Base-by-base conservation (phyloP, 106 monocot species). In the Dioscorea alata region DNA sequence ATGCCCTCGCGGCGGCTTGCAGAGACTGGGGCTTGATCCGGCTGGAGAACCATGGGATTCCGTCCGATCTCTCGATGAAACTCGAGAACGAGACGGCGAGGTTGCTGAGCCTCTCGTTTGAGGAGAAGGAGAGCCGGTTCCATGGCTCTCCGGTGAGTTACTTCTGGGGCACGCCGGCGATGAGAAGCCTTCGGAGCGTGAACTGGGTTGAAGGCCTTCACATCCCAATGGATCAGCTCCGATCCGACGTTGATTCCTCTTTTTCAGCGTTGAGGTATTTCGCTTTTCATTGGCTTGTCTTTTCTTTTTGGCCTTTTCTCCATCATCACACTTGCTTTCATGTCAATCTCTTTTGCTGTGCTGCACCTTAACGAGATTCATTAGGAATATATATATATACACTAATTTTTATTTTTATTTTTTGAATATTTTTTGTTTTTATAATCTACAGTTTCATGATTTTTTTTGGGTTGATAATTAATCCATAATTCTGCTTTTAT, bases 161-260 rank as follows among this genome's bases (percentile, higher is more conserved):
- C 60, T 80, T 86, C 34, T 82, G 81, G 81, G 85, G 85, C 31
- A 75, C 85, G 5, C 81, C 85, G 4, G 79, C 73, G 42, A 42
- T 42, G 42, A 14, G 50, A 68, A 18, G 20, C 34, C 48, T 50
- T 63, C 21, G 61, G 23, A 59, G 69, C 23, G 12, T 83, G 17
- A 83, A 83, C 48, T 87, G 87, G 87, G 23, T 87, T 8, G 87
- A 87, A 56, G 87, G 77, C 8, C 42, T 87, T 24, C 87, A 87
- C 12, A 59, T 83, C 42, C 52, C 59, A 4, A 34, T 83, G 20
- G 63, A 33, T 23, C 25, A 51, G 12, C 28, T 56, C 12, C 0
- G 16, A 54, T 13, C 0, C 24, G 57, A 3, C n/a, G 33, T 10
- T 23, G 57, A 18, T 28, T 28, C 33, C 23, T 33, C 57, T 59